These are phyloP conservation scores for Apiotrichum domesticum DNA, from an alignment of 1,284 basidiomycete species.

Conservation along the genomic window DNA sequence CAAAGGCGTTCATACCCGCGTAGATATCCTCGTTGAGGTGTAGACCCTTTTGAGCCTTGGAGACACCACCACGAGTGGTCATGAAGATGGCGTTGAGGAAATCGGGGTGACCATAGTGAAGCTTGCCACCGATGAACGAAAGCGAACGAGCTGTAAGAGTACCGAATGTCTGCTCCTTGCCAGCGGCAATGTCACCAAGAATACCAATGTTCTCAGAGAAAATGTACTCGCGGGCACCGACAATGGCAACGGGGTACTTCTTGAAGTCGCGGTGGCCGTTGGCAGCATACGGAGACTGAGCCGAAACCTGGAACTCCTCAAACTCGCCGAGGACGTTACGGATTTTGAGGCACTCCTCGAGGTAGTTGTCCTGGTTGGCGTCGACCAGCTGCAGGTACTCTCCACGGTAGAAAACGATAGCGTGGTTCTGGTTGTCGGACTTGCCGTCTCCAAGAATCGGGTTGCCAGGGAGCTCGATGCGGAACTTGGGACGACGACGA, in stretches of 20 bases:
- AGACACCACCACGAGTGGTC: slow-evolving; percentile 96
- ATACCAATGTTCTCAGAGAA: slow-evolving; percentile 99
- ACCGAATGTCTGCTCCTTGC: slow-evolving; percentile 99
- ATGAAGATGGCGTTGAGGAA: slow-evolving; percentile 98
- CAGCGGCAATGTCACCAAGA: slow-evolving; percentile 93
- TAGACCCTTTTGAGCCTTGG: slow-evolving; percentile 97
- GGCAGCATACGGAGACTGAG: slow-evolving; percentile 78
- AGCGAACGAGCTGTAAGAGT: slow-evolving; percentile 90
- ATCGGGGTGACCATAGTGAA: slow-evolving; percentile 97
- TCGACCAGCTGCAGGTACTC: slow-evolving; percentile 99
- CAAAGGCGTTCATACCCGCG: slow-evolving; percentile 97
- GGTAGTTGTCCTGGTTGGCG: slow-evolving; percentile 99
- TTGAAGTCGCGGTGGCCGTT: slow-evolving; percentile 82
- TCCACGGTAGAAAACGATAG: slow-evolving; percentile 97
- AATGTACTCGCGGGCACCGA: slow-evolving; percentile 98
- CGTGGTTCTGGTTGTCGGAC: slow-evolving; percentile 99
- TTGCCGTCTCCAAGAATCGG: slow-evolving; percentile 98
- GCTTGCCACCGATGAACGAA: slow-evolving; percentile 95
- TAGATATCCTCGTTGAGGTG: slow-evolving; percentile 99
- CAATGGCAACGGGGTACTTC: slow-evolving; percentile 86
- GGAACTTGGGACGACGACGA: slow-evolving; percentile 89
- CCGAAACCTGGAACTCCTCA: slow-evolving; percentile 83
- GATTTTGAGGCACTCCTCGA: slow-evolving; percentile 99
- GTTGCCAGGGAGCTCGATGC: slow-evolving; percentile 96
- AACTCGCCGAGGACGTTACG: slow-evolving; percentile 97